phyloP scores from a whole-genome alignment of 1,284 basidiomycete genomes.

The Irpex sp. region DNA sequence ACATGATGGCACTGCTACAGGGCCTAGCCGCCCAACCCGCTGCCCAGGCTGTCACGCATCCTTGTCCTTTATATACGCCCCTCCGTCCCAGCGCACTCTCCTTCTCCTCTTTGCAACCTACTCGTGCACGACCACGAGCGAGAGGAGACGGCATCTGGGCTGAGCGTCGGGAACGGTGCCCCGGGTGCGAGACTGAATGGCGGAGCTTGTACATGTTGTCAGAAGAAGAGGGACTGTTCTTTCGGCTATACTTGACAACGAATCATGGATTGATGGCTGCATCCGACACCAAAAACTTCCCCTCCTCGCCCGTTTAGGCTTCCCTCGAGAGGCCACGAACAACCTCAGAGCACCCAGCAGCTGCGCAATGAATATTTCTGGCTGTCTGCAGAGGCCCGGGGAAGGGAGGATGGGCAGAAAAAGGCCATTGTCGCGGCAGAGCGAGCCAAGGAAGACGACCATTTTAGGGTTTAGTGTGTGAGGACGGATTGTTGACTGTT shows the following conservation, averaged over 20 bases:
- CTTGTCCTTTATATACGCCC: no score
- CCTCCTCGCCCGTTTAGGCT: neutral
- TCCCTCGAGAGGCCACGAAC: neutral
- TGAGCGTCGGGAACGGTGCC: neutral
- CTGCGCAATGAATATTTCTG: neutral
- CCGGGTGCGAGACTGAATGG: neutral
- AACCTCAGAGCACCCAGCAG: neutral
- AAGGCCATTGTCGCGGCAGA: neutral
- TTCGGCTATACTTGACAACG: constrained; percentile 3
- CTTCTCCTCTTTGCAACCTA: neutral
- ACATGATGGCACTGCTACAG: constrained; percentile 18
- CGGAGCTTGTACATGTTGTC: neutral
- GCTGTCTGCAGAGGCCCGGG: neutral
- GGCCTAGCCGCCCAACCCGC: constrained; percentile 17
- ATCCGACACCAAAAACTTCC: neutral
- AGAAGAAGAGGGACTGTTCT: constrained; percentile 1
- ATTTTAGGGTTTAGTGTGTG: constrained; percentile 11
- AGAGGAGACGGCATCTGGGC: neutral
- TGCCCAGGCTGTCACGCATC: neutral
- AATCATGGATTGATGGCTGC: neutral
- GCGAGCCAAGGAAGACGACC: constrained; percentile 5
- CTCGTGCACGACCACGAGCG: no score
- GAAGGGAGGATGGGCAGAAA: neutral
- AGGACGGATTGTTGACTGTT: constrained; percentile 28
- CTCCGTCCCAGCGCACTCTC: neutral